Evolutionary conservation across 2,329 filamentous ascomycete species (phyloP).

Genomic region (Arthrobotrys conoides): DNA sequence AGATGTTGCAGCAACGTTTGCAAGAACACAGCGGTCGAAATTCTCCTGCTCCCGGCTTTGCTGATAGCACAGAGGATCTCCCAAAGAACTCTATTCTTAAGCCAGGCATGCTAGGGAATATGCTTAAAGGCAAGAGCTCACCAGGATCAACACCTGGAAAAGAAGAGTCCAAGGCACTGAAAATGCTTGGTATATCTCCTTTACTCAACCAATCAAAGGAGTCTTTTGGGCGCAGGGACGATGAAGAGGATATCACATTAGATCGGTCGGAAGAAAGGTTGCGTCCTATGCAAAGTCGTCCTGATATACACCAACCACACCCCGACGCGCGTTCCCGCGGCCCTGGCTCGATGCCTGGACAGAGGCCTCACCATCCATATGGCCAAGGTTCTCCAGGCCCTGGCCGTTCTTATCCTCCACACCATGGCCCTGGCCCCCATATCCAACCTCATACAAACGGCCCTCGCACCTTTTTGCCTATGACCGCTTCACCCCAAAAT

Average conservation of each 20-base stretch:
- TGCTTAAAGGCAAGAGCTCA: constrained; percentile 52
- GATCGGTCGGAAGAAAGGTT: constrained; percentile 36
- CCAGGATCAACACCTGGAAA: constrained; percentile 25
- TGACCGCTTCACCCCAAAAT: constrained; percentile 37
- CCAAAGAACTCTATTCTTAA: constrained; percentile 58
- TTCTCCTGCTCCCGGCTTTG: constrained; percentile 54
- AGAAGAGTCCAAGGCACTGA: constrained; percentile 43
- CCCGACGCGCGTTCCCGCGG: constrained; percentile 48
- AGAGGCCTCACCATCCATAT: constrained; percentile 30
- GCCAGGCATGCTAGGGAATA: constrained; percentile 55
- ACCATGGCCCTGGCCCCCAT: constrained; percentile 32
- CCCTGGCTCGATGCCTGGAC: constrained; percentile 36
- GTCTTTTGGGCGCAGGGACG: constrained; percentile 49
- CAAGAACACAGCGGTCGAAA: constrained; percentile 60
- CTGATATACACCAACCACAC: constrained; percentile 49
- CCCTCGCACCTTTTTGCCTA: constrained; percentile 48
- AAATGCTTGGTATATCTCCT: constrained; percentile 56
- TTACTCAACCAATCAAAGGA: constrained; percentile 54
- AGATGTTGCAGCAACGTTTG: constrained; percentile 48
- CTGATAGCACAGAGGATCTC: constrained; percentile 46
- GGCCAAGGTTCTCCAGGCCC: constrained; percentile 36
- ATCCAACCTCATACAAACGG: constrained; percentile 35
- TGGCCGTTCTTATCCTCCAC: constrained; percentile 31
- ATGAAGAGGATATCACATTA: constrained; percentile 34
- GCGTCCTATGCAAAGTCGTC: constrained; percentile 40